Percentiles rank a stretch among this genome's conserved stretches.
Conservation (phyloP, 2,329 filamentous ascomycete species). For the Chrysoporthe austroafricana region DNA sequence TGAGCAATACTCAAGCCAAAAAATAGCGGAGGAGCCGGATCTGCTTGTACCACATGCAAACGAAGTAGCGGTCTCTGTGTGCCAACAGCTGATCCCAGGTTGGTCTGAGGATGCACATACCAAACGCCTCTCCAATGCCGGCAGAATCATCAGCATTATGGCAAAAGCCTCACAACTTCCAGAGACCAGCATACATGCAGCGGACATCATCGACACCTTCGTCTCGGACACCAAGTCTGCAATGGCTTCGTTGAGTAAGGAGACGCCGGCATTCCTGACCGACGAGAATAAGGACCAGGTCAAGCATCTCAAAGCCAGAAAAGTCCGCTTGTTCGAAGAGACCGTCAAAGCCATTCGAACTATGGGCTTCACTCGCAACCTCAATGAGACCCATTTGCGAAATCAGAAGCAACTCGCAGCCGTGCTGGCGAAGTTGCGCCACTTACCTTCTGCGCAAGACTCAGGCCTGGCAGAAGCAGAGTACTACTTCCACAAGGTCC, state of each 20-base stretch:
- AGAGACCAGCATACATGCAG: constrained; percentile 56
- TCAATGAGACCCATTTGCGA: constrained; percentile 72
- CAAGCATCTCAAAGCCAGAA: constrained; percentile 88
- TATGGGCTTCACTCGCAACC: constrained; percentile 89
- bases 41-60: constrained; percentile 37
- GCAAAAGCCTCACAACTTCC: constrained; percentile 60
- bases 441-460: constrained; percentile 42
- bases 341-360: constrained; percentile 79
- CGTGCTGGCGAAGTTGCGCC: constrained; percentile 65
- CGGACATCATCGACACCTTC: constrained; percentile 67
- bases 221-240: constrained; percentile 68
- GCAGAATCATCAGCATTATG: constrained; percentile 77
- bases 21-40: neutral
- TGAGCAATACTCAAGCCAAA: constrained; percentile 36
- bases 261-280: constrained; percentile 78
- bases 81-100: constrained; percentile 40
- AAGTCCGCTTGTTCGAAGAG: constrained; percentile 88
- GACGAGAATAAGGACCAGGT: constrained; percentile 85
- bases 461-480: constrained; percentile 54
- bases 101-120: constrained; percentile 46
- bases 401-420: constrained; percentile 73
- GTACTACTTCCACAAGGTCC: constrained; percentile 76
- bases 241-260: constrained; percentile 76
- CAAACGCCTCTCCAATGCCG: constrained; percentile 71
- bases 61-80: constrained; percentile 39